Evolutionary conservation across 371 early-diverging fungal species (phyloP).

Genomic region (Parasitella parasitica): DNA sequence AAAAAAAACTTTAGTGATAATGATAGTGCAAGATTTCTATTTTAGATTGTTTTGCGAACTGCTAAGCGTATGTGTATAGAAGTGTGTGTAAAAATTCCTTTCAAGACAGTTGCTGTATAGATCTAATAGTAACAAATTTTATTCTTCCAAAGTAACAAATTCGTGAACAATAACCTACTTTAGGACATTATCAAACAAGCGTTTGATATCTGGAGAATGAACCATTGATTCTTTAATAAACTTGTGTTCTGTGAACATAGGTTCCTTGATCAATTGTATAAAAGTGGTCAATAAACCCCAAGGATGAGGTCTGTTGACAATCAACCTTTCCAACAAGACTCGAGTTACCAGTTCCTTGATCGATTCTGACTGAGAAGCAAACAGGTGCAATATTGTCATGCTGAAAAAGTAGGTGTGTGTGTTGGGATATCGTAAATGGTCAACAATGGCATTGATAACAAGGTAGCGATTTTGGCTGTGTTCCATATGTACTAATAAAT

Average conservation of each 20-base stretch:
- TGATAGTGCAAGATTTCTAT: no score
- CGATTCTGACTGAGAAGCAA: constrained; percentile 54
- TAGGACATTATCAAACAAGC: constrained; percentile 66
- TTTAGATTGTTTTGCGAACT: no score
- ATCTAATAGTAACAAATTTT: no score
- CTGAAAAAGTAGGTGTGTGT: constrained; percentile 93
- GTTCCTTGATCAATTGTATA: constrained; percentile 90
- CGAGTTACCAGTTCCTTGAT: constrained; percentile 94
- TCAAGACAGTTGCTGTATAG: no score
- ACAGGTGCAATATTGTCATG: constrained; percentile 74
- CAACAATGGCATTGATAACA: constrained; percentile 85
- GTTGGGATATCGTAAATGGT: constrained; percentile 97
- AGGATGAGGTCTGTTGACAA: constrained; percentile 98
- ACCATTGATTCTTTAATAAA: constrained; percentile 52
- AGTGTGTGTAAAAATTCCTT: no score
- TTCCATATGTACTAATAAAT: constrained; percentile 16
- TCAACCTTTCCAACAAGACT: constrained; percentile 90
- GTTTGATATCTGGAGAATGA: constrained; percentile 64
- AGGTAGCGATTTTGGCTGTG: constrained; percentile 68
- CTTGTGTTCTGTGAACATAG: constrained; percentile 78
- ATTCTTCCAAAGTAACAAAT: no score
- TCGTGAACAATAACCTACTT: constrained; percentile 27
- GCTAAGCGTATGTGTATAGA: no score
- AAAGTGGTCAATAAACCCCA: constrained; percentile 97
- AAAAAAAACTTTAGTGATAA: no score